Evolutionary conservation across 331 rosid genomes (phyloP), one percentile per base, ranked within the genome.

Genomic region (Quercus phellos): DNA sequence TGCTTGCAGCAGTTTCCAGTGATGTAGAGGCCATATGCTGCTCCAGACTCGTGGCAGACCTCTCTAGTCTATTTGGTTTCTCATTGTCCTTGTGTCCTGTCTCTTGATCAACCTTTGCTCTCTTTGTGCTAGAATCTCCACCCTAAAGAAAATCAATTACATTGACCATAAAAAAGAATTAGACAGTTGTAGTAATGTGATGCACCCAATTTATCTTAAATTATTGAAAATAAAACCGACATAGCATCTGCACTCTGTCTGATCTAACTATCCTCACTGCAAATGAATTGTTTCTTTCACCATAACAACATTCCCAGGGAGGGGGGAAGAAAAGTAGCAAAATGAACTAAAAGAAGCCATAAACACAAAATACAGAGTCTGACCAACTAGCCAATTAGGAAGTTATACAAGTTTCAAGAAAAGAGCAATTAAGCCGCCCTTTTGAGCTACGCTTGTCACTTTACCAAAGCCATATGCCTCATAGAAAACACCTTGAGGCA

Each of bases 51-150:
- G 76, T 76, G 79, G 80, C 68, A 67, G 56, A 78, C 72, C 81
- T 70, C 78, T 82, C 87, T 55, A 83, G 26, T 42, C 79, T 70
- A 77, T 70, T 81, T 56, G 76, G 70, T 73, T 76, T 84, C 19
- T 26, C 80, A 61, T 56, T 73, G 26, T 76, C 88, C 77, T 71
- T 83, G 42, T 43, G 80, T 73, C 83, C 90, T 19, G 81, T 72
- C 79, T 88, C 92, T 72, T 83, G 89, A 77, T 93, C 94, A 82
- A 87, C 58, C 85, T 88, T 93, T 26, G 87, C 88, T 73, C 94
- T 89, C 79, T 91, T 93, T 2, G 79, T 68, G 79, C 54, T 76
- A 70, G 83, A 83, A 87, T 91, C 93, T 16, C 83, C 87, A 56
- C 97, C 92, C 98, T 93, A 51, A 13, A 75, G 70, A 34, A 59